Evolutionary conservation across 148 eudicot genomes (phyloP), one percentile per base, ranked within the genome.

Genomic region (Chenopodium quinoa): DNA sequence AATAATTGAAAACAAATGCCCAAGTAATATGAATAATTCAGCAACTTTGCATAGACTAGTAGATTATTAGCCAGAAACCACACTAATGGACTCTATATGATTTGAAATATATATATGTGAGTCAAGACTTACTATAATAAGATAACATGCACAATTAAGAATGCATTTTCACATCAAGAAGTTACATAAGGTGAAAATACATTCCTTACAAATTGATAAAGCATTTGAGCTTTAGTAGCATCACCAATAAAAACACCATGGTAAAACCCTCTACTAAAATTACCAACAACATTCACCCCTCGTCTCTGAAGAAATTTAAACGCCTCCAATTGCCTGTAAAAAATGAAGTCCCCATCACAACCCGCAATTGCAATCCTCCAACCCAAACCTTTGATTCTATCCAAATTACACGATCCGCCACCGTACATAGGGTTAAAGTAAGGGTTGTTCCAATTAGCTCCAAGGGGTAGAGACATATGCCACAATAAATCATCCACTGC

Each of bases 391-490:
- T 37, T 11, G 16, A 88, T 9, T 20, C 44, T 47, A 10, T 75
- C 78, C 46, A 78, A 50, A 1, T 0, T 4, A 44, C 10, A 22
- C 29, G 73, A 62, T 32, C 74, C 80, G 22, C 62, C 70, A 6
- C 44, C 75, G 4, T 2, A 13, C 44, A 44, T 46, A 19, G 85
- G 85, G 80, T 83, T 76, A 37, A 82, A 82, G 70, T 85, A 87
- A 73, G 54, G 71, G 69, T 91, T 85, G 46, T 88, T 89, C 7
- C 89, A 77, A 75, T 84, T 85, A 6, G 81, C 83, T 2, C 92
- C 90, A 3, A 56, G 22, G 0, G 92, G 91, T 81, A 91, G 79
- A 1, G 85, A 79, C 67, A 91, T 37, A 10, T 89, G 83, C 94
- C 94, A 89, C 48, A 87, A 75, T 13, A 87, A 52, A 52, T 91